phyloP scores from a whole-genome alignment of 441 rosid genomes.

The Eruca vesicaria region DNA sequence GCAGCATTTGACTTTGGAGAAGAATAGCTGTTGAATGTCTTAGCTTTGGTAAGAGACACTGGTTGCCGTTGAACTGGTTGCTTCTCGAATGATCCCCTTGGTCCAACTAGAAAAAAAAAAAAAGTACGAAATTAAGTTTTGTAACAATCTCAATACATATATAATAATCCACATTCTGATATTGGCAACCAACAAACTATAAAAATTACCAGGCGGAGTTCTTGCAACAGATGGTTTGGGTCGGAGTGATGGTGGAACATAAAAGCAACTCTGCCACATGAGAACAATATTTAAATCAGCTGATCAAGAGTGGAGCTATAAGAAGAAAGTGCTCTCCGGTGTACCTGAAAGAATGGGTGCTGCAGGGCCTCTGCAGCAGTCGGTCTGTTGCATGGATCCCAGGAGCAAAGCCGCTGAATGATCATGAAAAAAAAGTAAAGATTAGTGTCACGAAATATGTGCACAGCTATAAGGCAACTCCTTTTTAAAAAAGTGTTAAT shows the following conservation, averaged over 20 bases:
- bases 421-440: conserved; percentile 8
- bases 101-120: conserved; percentile 37
- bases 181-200: conserved; percentile 2
- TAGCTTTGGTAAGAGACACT: conserved; percentile 47
- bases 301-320: neutral
- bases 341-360: conserved; percentile 90
- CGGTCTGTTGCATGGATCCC: conserved; percentile 91
- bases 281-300: neutral
- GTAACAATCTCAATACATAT: neutral
- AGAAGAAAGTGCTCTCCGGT: neutral
- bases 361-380: conserved; percentile 79
- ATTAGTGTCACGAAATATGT: neutral
- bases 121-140: conserved; percentile 5
- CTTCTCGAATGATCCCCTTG: conserved; percentile 54
- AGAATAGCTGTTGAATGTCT: conserved; percentile 42
- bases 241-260: conserved; percentile 85
- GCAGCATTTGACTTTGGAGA: conserved; percentile 51
- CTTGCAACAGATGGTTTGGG: conserved; percentile 49
- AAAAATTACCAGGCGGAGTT: conserved; percentile 68
- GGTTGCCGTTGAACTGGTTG: conserved; percentile 52
- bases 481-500: neutral
- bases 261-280: conserved; percentile 69
- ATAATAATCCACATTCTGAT: neutral
- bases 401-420: conserved; percentile 74
- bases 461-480: neutral